Base-by-base conservation (phyloP, 2,329 filamentous ascomycete genomes). In the Cordyceps militaris region DNA sequence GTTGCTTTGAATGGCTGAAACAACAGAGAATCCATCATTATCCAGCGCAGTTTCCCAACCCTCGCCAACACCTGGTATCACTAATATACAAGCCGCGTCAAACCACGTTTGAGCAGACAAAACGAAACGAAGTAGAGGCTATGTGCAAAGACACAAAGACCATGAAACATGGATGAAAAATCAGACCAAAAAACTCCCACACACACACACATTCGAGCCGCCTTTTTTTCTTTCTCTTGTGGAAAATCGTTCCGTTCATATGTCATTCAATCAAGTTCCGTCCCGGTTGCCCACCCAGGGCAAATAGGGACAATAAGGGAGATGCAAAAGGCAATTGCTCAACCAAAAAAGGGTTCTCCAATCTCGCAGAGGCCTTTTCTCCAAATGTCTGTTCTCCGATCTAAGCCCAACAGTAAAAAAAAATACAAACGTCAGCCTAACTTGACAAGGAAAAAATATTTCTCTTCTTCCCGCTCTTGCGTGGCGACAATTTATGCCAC, bases 351-450 rank as follows among this genome's bases (percentile, higher is more conserved):
- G 30, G 56, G 56, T 19, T 58, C 49, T 30, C 48, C 49, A 40
- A 47, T 34, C 48, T 58, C 56, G 42, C 56, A 53, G 49, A 58
- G 56, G 3, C 49, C 56, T 23, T 53, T 58, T 58, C 56, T 52
- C 56, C 56, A 53, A 7, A 53, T 19, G 10, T 58, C 56, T 47
- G 56, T 53, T 52, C 56, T 58, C 30, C 48, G 49, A 40, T 58
- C 56, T 52, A 24, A 38, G 23, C 8, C 40, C 42, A 47, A 23
- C n/a, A 44, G 28, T n/a, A n/a, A 5, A 38, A 38, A 51, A 44
- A 48, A 6, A 51, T 23, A 57, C 36, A 48, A n/a, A 47, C 9
- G 42, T 46, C 48, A 58, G 56, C 49, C 49, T 51, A 40, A 38
- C 56, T 38, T 43, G 24, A 47, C 44, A 57, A 56, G n/a, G n/a